Conservation (phyloP, 2,329 filamentous ascomycete genomes). For the Rugonectria rugulosa region DNA sequence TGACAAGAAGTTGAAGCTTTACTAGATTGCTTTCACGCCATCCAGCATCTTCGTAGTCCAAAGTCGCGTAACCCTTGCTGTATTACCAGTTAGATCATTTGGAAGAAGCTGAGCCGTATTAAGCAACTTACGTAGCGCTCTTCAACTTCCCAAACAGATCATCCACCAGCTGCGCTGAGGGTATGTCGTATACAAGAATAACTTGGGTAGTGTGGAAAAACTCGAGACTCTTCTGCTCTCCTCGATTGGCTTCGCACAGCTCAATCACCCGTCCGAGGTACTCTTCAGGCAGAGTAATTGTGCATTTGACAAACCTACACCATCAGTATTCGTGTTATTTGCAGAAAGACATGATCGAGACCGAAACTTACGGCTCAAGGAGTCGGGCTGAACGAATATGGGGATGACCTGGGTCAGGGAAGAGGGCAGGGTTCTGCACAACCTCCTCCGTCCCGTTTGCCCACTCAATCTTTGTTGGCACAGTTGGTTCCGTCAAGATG, state of each 20-base stretch:
- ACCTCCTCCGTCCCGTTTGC: conserved; percentile 78
- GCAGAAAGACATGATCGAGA: neutral
- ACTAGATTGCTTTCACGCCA: conserved; percentile 82
- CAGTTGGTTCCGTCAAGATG: conserved; percentile 95
- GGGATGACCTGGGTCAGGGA: conserved; percentile 72
- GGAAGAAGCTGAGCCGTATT: neutral
- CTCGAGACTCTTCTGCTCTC: conserved; percentile 84
- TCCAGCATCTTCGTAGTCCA: conserved; percentile 96
- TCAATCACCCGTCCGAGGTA: conserved; percentile 95
- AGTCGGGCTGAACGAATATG: conserved; percentile 53
- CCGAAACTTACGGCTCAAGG: conserved; percentile 62
- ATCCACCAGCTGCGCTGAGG: conserved; percentile 88
- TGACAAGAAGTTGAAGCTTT: conserved; percentile 92
- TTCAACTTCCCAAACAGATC: conserved; percentile 98
- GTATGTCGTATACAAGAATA: conserved; percentile 91
- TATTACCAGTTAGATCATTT: neutral
- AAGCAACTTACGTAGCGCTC: conserved; percentile 68
- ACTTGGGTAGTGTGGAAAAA: conserved; percentile 94
- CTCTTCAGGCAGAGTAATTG: conserved; percentile 90
- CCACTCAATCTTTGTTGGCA: conserved; percentile 88
- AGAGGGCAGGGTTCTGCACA: conserved; percentile 86
- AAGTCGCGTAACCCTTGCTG: conserved; percentile 87
- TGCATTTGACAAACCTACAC: conserved; percentile 73
- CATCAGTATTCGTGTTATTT: neutral
- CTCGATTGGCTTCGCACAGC: conserved; percentile 88